Conservation (phyloP, 2,329 filamentous ascomycete genomes). For the Emericellopsis atlantica region DNA sequence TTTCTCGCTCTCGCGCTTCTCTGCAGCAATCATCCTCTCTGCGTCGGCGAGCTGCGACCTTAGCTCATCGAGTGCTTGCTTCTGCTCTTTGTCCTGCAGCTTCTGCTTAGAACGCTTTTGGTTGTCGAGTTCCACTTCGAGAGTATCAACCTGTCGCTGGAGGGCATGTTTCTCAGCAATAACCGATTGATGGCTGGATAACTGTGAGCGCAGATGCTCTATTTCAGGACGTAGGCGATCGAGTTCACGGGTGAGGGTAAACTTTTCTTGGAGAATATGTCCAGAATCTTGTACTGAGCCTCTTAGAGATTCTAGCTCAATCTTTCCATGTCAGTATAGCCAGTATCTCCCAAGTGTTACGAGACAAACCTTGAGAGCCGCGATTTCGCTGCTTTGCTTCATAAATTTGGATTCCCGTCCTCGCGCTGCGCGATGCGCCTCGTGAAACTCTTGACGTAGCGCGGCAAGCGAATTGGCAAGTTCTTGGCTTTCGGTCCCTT, state of each 20-base stretch:
- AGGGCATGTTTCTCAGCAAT: slow-evolving; percentile 70
- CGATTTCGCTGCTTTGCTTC: slow-evolving; percentile 33
- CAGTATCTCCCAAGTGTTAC: too few species aligned
- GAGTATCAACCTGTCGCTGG: slow-evolving; percentile 61
- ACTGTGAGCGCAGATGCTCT: slow-evolving; percentile 41
- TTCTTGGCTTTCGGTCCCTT: slow-evolving; percentile 44
- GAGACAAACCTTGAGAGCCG: slow-evolving; percentile 30
- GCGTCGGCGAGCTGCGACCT: slow-evolving; percentile 20
- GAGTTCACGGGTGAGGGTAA: slow-evolving; percentile 37
- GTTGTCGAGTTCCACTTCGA: slow-evolving; percentile 73
- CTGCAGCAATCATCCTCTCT: slow-evolving; percentile 21
- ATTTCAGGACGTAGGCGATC: slow-evolving; percentile 40
- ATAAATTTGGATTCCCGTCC: slow-evolving; percentile 34
- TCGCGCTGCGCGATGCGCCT: slow-evolving; percentile 25
- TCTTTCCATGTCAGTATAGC: slow-evolving; percentile 27
- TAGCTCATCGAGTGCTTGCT: slow-evolving; percentile 30
- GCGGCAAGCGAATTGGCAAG: slow-evolving; percentile 26
- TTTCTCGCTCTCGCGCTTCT: slow-evolving; percentile 33
- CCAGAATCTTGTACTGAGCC: slow-evolving; percentile 55
- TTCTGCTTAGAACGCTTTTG: slow-evolving; percentile 39
- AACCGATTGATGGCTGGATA: slow-evolving; percentile 50
- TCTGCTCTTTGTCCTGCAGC: slow-evolving; percentile 14
- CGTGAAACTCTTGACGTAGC: slow-evolving; percentile 27
- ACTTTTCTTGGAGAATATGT: slow-evolving; percentile 51
- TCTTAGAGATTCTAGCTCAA: slow-evolving; percentile 59